Conservation (phyloP, 768 basidiomycete species). For the Phanerodontia chrysosporium region DNA sequence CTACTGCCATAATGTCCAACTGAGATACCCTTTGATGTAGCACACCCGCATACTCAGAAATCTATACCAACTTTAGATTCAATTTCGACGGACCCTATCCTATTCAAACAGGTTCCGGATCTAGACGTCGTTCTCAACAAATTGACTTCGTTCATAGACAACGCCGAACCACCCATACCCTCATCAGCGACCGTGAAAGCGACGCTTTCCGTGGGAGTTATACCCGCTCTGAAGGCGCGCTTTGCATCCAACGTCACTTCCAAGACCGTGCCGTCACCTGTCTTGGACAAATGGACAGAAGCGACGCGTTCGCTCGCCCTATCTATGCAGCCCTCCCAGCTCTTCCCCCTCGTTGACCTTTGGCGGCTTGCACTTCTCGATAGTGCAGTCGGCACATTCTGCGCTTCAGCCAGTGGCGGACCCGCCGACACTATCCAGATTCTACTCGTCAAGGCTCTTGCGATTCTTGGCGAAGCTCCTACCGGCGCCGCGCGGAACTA, state of each 20-base stretch:
- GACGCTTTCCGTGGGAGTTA: conserved; percentile 42
- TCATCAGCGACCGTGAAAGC: conserved; percentile 39
- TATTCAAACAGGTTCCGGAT: conserved; percentile 68
- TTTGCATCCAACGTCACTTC: conserved; percentile 32
- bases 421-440: conserved; percentile 38
- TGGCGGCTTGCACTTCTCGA: conserved; percentile 79
- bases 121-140: conserved; percentile 62
- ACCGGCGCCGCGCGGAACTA: conserved; percentile 44
- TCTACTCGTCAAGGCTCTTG: conserved; percentile 43
- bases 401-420: conserved; percentile 27
- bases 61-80: conserved; percentile 56
- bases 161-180: conserved; percentile 30
- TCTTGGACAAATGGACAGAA: conserved; percentile 46
- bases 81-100: conserved; percentile 67
- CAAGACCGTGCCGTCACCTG: conserved; percentile 26
- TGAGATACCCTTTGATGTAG: conserved; percentile 32
- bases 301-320: conserved; percentile 39
- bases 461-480: conserved; percentile 27
- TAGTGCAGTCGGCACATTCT: conserved; percentile 50
- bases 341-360: conserved; percentile 82
- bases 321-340: conserved; percentile 45
- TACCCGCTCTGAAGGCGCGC: conserved; percentile 63
- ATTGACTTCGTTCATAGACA: conserved; percentile 58
- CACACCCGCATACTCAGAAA: conserved; percentile 69
- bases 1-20: not conserved